Base-by-base conservation (phyloP, 352 stramenopile genomes). In the Globisporangium rhizosaccharum region DNA sequence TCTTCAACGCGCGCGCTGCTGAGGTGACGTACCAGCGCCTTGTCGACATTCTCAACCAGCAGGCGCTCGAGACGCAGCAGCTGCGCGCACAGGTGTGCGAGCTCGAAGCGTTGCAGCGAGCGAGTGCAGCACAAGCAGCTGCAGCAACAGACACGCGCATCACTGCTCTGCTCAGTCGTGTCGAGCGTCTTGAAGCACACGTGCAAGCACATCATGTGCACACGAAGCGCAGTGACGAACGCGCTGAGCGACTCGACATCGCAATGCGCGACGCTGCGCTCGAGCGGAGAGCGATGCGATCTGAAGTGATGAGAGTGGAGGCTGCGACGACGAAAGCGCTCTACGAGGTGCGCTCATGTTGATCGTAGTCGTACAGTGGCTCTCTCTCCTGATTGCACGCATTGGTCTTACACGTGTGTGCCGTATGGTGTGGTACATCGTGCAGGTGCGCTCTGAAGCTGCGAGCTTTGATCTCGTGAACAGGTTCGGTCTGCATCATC, bases 31-130 rank as follows among this genome's bases (percentile, higher is more conserved):
- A 76, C 63, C 72, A 82, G 56, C 70, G 77, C 1, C 76, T 90
- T 18, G 78, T 87, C 23, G 70, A 76, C n/a, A 71, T 82, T 44
- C 73, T 90, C 53, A 90, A 90, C 60, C 51, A 66, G 9, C 80
- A 90, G 57, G 65, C 79, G 45, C 26, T 10, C 47, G 11, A 44
- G 51, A 41, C 30, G 5, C 51, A 42, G 10, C 51, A 33, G 10
- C 12, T 56, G 51, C 33, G 33, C 14, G 20, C n/a, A 18, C 14
- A 45, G 33, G 26, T 56, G 36, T 33, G 20, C 9, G 30, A 56
- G 14, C 3, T 37, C 23, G 54, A 62, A 18, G 50, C 52, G 17
- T 44, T 66, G 36, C 50, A 66, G 42, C 30, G 26, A 25, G 48
- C 64, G 57, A 41, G 23, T 68, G n/a, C 46, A 60, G 44, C 44